Percentiles rank a stretch among this genome's conserved stretches.
Conservation (phyloP, 176 grass and related monocot genomes). For the Aegilops sharonensis region DNA sequence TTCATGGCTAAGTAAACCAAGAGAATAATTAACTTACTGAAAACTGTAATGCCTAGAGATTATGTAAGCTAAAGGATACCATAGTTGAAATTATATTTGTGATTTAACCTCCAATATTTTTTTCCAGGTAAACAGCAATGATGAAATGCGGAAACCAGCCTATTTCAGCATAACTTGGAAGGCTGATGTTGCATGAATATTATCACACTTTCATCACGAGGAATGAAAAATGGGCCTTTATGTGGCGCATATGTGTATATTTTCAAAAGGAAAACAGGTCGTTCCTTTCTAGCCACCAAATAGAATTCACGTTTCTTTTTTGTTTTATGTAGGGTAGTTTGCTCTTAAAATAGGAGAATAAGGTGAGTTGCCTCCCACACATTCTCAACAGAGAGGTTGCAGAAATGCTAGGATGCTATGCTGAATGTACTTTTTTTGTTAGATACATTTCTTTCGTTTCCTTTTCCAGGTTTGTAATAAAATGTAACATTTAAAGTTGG, state of each 20-base stretch:
- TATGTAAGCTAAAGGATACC: neutral
- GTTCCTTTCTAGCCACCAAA: conserved; percentile 8
- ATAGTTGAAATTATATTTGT: neutral
- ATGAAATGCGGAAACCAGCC: conserved; percentile 9
- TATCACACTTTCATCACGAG: neutral
- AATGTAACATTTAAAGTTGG: conserved; percentile 8
- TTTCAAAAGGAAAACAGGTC: neutral
- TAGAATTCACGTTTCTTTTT: conserved; percentile 16
- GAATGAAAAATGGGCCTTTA: conserved; percentile 15
- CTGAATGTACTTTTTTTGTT: conserved; percentile 20
- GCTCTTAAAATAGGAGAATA: conserved; percentile 19
- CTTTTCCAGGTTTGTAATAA: conserved; percentile 15
- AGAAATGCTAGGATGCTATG: conserved; percentile 3
- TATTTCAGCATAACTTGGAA: neutral
- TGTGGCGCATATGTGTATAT: neutral
- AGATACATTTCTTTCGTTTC: neutral
- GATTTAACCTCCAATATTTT: conserved; percentile 7
- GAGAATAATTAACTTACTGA: neutral
- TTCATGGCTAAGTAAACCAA: neutral
- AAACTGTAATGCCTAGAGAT: neutral
- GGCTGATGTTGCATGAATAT: conserved; percentile 17
- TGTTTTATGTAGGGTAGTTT: conserved; percentile 28
- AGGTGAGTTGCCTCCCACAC: neutral
- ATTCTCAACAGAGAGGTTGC: conserved; percentile 1
- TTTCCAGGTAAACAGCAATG: conserved; percentile 26